Conservation (phyloP, 164 flowering plant genomes). For the Houttuynia cordata region DNA sequence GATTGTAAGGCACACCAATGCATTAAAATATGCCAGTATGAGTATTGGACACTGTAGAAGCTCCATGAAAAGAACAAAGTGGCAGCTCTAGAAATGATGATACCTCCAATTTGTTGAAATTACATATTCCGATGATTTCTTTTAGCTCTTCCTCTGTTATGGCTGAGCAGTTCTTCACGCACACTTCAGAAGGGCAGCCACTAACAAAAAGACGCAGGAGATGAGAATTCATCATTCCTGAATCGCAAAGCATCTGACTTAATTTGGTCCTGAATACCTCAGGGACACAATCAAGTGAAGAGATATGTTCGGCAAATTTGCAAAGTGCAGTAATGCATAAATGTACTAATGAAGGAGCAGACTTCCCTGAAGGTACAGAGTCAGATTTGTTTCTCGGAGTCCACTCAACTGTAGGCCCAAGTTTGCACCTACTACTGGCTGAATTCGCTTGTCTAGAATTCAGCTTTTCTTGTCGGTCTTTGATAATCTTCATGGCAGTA, state of each 20-base stretch:
- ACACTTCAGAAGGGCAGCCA: conserved; percentile 62
- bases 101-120: conserved; percentile 46
- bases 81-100: not conserved
- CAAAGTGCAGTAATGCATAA: conserved; percentile 37
- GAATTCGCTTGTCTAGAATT: conserved; percentile 6
- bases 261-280: conserved; percentile 47
- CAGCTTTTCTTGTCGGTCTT: conserved; percentile 30
- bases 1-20: not conserved
- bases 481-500: conserved; percentile 72
- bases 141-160: conserved; percentile 53
- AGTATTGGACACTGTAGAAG: too few relatives aligned
- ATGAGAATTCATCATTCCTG: conserved; percentile 43
- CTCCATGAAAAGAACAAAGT: too few relatives aligned
- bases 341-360: conserved; percentile 42
- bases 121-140: conserved; percentile 31
- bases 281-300: conserved; percentile 58
- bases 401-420: conserved; percentile 30
- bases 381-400: conserved; percentile 23
- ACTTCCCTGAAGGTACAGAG: not conserved
- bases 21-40: not conserved
- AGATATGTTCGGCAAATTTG: conserved; percentile 49
- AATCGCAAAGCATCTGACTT: conserved; percentile 44
- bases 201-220: conserved; percentile 40
- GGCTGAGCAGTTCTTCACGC: conserved; percentile 66
- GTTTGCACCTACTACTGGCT: conserved; percentile 1